Base-by-base conservation (phyloP, 805 yeast genomes). In the Yarrowia sp. region DNA sequence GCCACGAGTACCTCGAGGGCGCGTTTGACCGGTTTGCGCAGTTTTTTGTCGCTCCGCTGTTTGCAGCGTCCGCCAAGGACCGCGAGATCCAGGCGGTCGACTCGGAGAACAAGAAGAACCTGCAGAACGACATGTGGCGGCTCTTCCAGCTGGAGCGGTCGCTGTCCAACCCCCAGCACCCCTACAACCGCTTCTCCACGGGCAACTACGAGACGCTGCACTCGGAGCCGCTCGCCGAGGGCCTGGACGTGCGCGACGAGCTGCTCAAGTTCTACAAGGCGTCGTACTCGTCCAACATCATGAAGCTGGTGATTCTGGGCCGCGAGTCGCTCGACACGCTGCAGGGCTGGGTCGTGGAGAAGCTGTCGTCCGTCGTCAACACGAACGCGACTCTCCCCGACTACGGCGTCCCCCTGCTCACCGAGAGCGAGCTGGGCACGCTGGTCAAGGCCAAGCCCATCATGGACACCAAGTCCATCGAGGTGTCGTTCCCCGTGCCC, bases 21-120 rank as follows among this genome's bases (percentile, higher is more conserved):
- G 97, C 97, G 0, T 76, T 93, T 60, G 98, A 93, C 72, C 79
- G 98, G 68, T 93, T 93, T 73, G 82, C 97, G 4, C 98, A 93
- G 72, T 93, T 93, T 71, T 93, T 93, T 77, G 87, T 92, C 33
- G 73, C 83, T 27, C 99, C 99, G 1, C 76, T 93, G 67, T 93
- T 93, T 68, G 74, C 77, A 58, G 75, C 79, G 61, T 78, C 84
- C 65, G 86, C 97, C 70, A 89, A 90, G 70, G 97, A 91, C 70
- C 81, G 97, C 62, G 99, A 93, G 74, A 88, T 93, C 68, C 83
- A 85, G 65, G 98, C 98, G 1, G 98, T 93, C 9, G 97, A 93
- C 73, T 88, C 96, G 36, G 99, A 93, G 75, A 90, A 93, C 77
- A 93, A 91, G 72, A 93, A 94, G 76, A 93, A 93, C 72, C 77